phyloP scores from a whole-genome alignment of 192 early-diverging fungal genomes.

The Backusella parvicylindrica region DNA sequence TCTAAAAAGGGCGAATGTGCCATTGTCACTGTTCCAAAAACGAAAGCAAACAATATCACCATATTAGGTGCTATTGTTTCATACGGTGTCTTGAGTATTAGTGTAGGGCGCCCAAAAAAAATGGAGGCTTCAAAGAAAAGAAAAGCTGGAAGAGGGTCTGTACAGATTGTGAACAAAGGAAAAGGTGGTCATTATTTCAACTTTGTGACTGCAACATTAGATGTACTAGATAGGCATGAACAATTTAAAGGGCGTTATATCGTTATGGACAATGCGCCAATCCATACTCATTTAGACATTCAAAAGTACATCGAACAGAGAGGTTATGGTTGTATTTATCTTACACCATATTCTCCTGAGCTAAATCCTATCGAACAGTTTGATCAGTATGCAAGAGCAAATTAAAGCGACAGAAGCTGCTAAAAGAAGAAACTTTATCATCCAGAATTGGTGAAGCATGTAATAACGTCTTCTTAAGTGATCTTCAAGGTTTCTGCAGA shows the following conservation, averaged over 20 bases:
- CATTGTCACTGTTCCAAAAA: neutral
- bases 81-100: neutral
- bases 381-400: constrained; percentile 1
- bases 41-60: neutral
- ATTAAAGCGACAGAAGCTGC: neutral
- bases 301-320: too few relatives aligned
- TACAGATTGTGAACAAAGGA: neutral
- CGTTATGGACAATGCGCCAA: too few relatives aligned
- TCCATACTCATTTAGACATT: too few relatives aligned
- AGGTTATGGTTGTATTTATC: too few relatives aligned
- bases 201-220: too few relatives aligned
- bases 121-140: neutral
- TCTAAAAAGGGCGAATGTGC: neutral
- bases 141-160: neutral
- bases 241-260: constrained; percentile 7
- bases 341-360: too few relatives aligned
- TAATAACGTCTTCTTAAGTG: neutral
- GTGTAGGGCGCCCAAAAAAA: neutral
- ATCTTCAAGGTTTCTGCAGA: neutral
- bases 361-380: too few relatives aligned
- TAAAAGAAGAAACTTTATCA: neutral
- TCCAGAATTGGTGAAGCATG: neutral
- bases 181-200: neutral
- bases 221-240: too few relatives aligned
- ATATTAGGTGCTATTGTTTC: neutral